Evolutionary conservation across 1,139 yeast species (phyloP).

Genomic region (Kazachstania sp.): DNA sequence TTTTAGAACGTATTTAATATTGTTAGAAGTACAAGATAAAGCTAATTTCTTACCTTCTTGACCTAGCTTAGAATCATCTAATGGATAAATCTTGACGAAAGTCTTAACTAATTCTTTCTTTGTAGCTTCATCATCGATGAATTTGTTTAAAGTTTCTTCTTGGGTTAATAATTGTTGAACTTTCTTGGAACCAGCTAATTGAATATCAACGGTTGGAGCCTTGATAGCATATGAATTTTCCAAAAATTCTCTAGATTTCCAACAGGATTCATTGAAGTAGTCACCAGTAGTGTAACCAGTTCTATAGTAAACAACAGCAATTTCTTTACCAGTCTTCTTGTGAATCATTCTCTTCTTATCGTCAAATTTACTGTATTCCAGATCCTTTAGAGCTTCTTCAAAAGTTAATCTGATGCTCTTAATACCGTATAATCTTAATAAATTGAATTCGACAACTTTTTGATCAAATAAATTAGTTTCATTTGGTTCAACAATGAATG

Average conservation of each 20-base stretch:
- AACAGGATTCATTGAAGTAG: slow-evolving; percentile 51
- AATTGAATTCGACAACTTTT: slow-evolving; percentile 66
- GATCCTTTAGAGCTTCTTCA: slow-evolving; percentile 41
- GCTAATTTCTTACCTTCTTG: slow-evolving; percentile 58
- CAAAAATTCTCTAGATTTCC: slow-evolving; percentile 67
- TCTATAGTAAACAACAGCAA: slow-evolving; percentile 83
- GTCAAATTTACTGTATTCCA: slow-evolving; percentile 35
- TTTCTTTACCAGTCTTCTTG: slow-evolving; percentile 52
- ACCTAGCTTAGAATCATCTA: slow-evolving; percentile 66
- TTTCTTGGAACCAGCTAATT: slow-evolving; percentile 86
- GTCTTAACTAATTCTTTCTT: slow-evolving; percentile 43
- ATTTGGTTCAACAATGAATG: slow-evolving; percentile 73
- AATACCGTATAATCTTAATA: slow-evolving; percentile 49
- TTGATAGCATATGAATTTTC: slow-evolving; percentile 77
- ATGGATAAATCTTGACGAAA: slow-evolving; percentile 78
- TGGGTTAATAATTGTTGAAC: slow-evolving; percentile 80
- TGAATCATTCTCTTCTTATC: slow-evolving; percentile 43
- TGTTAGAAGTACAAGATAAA: slow-evolving; percentile 33
- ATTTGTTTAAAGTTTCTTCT: slow-evolving; percentile 38
- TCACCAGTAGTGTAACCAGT: slow-evolving; percentile 82
- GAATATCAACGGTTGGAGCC: slow-evolving; percentile 84
- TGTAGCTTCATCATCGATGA: slow-evolving; percentile 33
- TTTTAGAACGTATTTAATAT: slow-evolving; percentile 59
- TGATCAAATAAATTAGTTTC: slow-evolving; percentile 92
- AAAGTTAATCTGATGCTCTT: slow-evolving; percentile 60